A percentile compares a stretch with the other conserved stretches of the same genome.
phyloP scores from a whole-genome alignment of 768 basidiomycete genomes.

The Lanmaoa pseudosensibilis region DNA sequence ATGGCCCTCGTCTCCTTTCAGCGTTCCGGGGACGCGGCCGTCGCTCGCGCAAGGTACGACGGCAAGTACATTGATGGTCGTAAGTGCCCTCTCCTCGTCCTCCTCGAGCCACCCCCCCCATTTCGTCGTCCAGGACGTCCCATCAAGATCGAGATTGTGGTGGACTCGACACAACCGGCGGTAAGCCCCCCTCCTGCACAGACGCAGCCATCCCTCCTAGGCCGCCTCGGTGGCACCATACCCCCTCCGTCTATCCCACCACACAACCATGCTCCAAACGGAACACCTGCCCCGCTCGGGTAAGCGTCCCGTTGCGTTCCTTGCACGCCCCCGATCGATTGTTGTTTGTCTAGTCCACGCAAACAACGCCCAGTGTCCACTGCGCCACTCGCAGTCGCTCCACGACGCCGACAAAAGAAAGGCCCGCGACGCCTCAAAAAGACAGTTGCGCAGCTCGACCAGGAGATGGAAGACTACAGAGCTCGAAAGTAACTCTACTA shows the following conservation, averaged over 20 bases:
- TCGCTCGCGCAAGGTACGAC: constrained; percentile 68
- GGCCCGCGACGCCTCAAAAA: constrained; percentile 76
- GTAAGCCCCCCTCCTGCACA: constrained; percentile 25
- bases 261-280: constrained; percentile 20
- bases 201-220: constrained; percentile 39
- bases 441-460: constrained; percentile 62
- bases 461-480: constrained; percentile 80
- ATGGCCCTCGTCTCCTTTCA: constrained; percentile 77
- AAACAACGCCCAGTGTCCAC: constrained; percentile 16
- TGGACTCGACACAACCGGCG: constrained; percentile 39
- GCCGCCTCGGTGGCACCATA: constrained; percentile 33
- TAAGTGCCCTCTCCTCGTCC: constrained; percentile 27
- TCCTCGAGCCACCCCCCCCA: background rate
- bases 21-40: constrained; percentile 57
- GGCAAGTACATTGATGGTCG: constrained; percentile 74
- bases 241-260: constrained; percentile 1
- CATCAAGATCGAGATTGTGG: constrained; percentile 63
- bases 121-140: constrained; percentile 50
- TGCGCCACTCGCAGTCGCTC: constrained; percentile 28
- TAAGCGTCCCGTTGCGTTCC: constrained; percentile 5
- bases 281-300: constrained; percentile 2
- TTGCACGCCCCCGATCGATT: background rate
- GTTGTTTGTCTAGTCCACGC: constrained; percentile 14
- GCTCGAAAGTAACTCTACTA: no score
- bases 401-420: constrained; percentile 58